Evolutionary conservation across 1,139 yeast species (phyloP), one percentile per base, ranked within the genome.

Genomic region (Zygosaccharomyces sapae): DNA sequence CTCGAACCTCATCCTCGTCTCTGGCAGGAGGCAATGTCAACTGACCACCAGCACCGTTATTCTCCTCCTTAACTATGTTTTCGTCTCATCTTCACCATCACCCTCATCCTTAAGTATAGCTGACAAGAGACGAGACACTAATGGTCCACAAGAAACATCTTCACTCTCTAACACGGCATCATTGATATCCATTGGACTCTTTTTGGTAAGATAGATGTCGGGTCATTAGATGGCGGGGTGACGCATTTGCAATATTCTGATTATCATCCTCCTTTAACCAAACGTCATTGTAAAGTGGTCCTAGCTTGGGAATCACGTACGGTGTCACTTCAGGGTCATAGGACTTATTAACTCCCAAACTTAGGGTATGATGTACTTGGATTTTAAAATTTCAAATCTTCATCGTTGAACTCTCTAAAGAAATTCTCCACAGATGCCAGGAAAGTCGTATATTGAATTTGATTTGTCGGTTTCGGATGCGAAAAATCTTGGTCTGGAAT

Each of bases 401-500:
- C 96, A 53, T 84, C 95, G 22, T 76, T 72, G 56, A 79, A 86
- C 5, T 79, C 77, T 49, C 96, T 74, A 68, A 85, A 90, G 63
- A 79, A 92, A 31, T 92, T 87, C 63, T 92, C 98, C 41, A 89
- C 76, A 56, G 85, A 88, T 0, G 92, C 71, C 54, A 87, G 84
- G 65, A 87, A 94, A 0, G 98, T 90, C 13, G 88, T 76, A 65
- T 86, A 89, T 61, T 89, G 97, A 18, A 92, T 95, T 69, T 92
- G 98, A 65, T 87, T 90, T 2, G 88, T 70, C 5, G 97, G 97
- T 59, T 90, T 90, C 19, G 81, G 81, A 53, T 82, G 80, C 7
- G 96, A 84, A 59, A 86, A 89, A 65, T 92, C 98, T 47, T 76
- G 78, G 64, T 86, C 81, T 7, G 98, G 98, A 24, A 89, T 83